Conservation (phyloP, 306 rosid species). For the Quercus aquifolioides region DNA sequence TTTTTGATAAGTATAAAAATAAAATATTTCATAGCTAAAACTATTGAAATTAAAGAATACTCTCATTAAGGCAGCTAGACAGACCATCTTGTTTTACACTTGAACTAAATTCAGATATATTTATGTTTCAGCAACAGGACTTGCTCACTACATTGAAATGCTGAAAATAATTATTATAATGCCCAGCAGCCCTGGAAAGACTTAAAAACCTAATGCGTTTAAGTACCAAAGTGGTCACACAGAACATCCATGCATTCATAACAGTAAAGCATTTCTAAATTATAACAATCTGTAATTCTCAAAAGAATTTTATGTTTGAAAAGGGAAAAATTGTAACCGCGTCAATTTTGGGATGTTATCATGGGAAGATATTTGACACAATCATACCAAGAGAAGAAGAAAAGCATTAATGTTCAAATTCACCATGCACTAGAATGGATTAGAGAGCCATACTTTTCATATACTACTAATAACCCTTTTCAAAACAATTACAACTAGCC, state of each 20-base stretch:
- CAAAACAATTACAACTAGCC: too few species aligned
- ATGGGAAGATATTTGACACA: too few species aligned
- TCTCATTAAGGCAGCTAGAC: constrained; percentile 1
- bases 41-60: background rate
- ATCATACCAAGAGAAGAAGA: too few species aligned
- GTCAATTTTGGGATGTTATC: background rate
- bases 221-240: background rate
- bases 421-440: too few species aligned
- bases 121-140: background rate
- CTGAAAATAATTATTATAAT: background rate
- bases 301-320: background rate
- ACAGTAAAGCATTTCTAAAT: background rate
- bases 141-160: background rate
- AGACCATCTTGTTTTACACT: background rate
- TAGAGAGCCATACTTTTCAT: too few species aligned
- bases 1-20: too few species aligned
- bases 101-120: background rate
- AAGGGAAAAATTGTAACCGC: background rate
- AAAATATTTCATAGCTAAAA: background rate
- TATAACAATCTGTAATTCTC: background rate
- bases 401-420: too few species aligned
- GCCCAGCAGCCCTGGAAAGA: background rate
- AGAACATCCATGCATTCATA: background rate
- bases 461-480: too few species aligned
- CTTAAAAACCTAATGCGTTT: background rate